Evolutionary conservation across 2,329 filamentous ascomycete genomes (phyloP), one percentile per base, ranked within the genome.

Genomic region (Didymella keratinophila): DNA sequence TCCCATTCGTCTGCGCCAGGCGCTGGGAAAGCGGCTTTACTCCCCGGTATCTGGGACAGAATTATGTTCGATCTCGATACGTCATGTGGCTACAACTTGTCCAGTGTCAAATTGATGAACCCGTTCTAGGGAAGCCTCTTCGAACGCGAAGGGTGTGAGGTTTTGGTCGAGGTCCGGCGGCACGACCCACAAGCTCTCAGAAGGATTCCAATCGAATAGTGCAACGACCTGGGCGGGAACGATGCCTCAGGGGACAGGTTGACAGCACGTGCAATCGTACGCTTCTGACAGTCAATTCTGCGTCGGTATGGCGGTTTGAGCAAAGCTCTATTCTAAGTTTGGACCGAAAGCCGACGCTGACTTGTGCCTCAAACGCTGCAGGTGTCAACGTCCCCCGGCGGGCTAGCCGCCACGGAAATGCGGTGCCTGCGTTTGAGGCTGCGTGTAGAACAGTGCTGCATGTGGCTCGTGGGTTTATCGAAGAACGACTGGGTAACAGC

Each of bases 401-500:
- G 65, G 67, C 63, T 74, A 74, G 69, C 68, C 71, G 71, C 68
- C 62, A 70, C 66, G 68, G 63, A 70, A 60, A 64, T 65, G 65
- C 50, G 45, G 61, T 69, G 56, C 60, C 58, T 67, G 63, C 49
- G 71, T 76, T 73, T 75, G 74, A 75, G 68, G 66, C 68, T 72
- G 69, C 69, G 69, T 70, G 64, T 71, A 67, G 65, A 67, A 64
- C 62, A 61, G 70, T 63, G 62, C 60, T 66, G 61, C 48, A 64
- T 56, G 62, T 70, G 64, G 68, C 65, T 71, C 64, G 64, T 66
- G 69, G 67, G 68, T 45, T 45, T 63, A 64, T 61, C 60, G 41
- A 42, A 52, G 60, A 53, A 50, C 56, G 58, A 34, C 54, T 68
- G 60, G 44, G 57, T 58, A 63, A 61, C 49, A 62, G 53, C 63